Evolutionary conservation across 441 rosid genomes (phyloP), one percentile per base, ranked within the genome.

Genomic region (Populus hybrid): DNA sequence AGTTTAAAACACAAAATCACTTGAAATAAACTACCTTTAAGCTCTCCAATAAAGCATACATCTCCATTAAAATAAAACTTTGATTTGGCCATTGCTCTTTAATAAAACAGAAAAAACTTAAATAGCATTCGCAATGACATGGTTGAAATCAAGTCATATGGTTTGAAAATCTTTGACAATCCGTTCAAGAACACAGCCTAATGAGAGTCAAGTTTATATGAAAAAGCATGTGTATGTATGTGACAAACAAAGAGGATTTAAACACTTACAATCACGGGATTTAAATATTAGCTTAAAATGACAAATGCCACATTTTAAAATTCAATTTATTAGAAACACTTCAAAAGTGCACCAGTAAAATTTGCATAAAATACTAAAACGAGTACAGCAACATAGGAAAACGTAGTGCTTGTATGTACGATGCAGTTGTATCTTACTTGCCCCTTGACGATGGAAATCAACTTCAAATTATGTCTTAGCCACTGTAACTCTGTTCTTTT

Each of bases 401-500:
- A 75, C 42, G n/a, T 63, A 10, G 66, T 63, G 66, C 28, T 63
- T 21, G 14, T 10, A 63, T 63, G 76, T 21, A 63, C 23, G 76
- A 30, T 26, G 70, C 38, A 34, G 46, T 18, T 9, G 64, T 67
- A 63, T 61, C 84, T 83, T 87, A 90, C 99, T 85, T 95, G 97
- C 69, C 86, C 90, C 84, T 74, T 84, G 83, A 95, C 89, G 78
- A 95, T 83, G 77, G 85, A 86, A 75, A 74, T 77, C 69, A 94
- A 65, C 88, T 90, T 93, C 88, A 92, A 72, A 83, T 82, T 91
- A 73, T 90, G 94, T 88, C 86, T 88, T 78, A 91, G 82, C 81
- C 83, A 66, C 79, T 92, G 98, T 71, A 89, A 76, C 83, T 89
- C 88, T 0, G 80, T 82, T 87, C 91, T 86, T 82, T 89, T 95